Evolutionary conservation across 1,284 basidiomycete genomes (phyloP).

Genomic region (Porogramme epimiltina): DNA sequence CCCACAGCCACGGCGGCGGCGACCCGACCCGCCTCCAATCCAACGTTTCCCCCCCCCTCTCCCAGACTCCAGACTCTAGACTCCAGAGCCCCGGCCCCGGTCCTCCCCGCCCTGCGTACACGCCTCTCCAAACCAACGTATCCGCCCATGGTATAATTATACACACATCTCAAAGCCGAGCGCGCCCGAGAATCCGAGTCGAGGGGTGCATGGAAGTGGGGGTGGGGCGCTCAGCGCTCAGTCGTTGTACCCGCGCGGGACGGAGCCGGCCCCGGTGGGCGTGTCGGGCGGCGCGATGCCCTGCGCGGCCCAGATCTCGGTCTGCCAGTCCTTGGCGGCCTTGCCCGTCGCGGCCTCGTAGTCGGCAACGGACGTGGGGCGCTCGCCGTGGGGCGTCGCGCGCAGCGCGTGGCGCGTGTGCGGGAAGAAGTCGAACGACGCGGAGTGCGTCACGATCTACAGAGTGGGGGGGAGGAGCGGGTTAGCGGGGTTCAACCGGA

Average conservation of each 20-base stretch:
- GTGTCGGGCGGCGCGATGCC: conserved; percentile 48
- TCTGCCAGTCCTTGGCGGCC: conserved; percentile 63
- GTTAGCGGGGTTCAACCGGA: too few relatives aligned
- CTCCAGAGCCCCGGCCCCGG: background rate
- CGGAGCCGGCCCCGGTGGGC: conserved; percentile 26
- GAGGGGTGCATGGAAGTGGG: too few relatives aligned
- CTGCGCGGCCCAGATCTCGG: conserved; percentile 65
- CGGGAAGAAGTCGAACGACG: conserved; percentile 79
- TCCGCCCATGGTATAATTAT: too few relatives aligned
- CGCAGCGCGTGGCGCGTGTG: conserved; percentile 75
- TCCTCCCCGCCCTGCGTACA: background rate
- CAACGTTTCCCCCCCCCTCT: too few relatives aligned
- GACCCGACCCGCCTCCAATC: too few relatives aligned
- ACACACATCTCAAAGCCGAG: too few relatives aligned
- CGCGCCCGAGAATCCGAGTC: too few relatives aligned
- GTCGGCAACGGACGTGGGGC: conserved; percentile 72
- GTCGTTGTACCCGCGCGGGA: conserved; percentile 63
- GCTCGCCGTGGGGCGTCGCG: conserved; percentile 81
- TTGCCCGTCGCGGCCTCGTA: conserved; percentile 68
- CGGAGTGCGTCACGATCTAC: conserved; percentile 73
- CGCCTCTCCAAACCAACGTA: too few relatives aligned
- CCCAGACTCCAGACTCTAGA: too few relatives aligned
- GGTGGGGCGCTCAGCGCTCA: conserved; percentile 28
- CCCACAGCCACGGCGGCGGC: too few relatives aligned
- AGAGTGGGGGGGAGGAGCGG: too few relatives aligned